A percentile compares a stretch with the other conserved stretches of the same genome.
These are phyloP conservation scores for Skeletonema potamos DNA, from an alignment of 108 stramenopile species.

Conservation along the genomic window DNA sequence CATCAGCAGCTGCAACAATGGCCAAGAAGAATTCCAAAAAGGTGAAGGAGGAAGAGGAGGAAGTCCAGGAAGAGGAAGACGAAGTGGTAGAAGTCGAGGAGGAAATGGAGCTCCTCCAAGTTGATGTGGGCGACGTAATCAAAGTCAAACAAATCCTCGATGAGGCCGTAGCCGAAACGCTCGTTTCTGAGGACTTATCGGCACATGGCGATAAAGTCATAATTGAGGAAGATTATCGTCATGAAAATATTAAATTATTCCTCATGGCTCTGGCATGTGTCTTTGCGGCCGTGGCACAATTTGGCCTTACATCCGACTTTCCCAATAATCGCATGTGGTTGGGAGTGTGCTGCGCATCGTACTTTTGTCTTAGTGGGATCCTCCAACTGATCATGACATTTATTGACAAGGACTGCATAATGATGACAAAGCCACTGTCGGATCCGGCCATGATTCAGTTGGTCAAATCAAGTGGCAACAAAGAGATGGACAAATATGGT, in stretches of 20 bases:
- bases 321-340: slow-evolving; percentile 86
- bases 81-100: slow-evolving; percentile 44
- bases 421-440: slow-evolving; percentile 71
- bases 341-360: slow-evolving; percentile 87
- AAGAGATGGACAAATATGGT: slow-evolving; percentile 59
- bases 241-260: slow-evolving; percentile 91
- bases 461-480: slow-evolving; percentile 53
- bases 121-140: slow-evolving; percentile 94
- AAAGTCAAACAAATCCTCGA: slow-evolving; percentile 98
- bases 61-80: slow-evolving; percentile 25
- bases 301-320: slow-evolving; percentile 88
- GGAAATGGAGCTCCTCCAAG: slow-evolving; percentile 81
- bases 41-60: slow-evolving; percentile 5
- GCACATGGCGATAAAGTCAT: slow-evolving; percentile 39
- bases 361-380: slow-evolving; percentile 90
- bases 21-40: slow-evolving; percentile 31
- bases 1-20: background rate
- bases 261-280: slow-evolving; percentile 90
- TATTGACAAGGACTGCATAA: slow-evolving; percentile 90
- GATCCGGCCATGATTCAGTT: slow-evolving; percentile 40
- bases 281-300: slow-evolving; percentile 93
- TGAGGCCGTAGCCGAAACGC: slow-evolving; percentile 84
- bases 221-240: slow-evolving; percentile 77
- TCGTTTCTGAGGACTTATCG: slow-evolving; percentile 63
- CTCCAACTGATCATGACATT: slow-evolving; percentile 92